These are phyloP conservation scores for Musa balbisiana DNA, from an alignment of 202 grass and related monocot genomes.

Conservation along the genomic window DNA sequence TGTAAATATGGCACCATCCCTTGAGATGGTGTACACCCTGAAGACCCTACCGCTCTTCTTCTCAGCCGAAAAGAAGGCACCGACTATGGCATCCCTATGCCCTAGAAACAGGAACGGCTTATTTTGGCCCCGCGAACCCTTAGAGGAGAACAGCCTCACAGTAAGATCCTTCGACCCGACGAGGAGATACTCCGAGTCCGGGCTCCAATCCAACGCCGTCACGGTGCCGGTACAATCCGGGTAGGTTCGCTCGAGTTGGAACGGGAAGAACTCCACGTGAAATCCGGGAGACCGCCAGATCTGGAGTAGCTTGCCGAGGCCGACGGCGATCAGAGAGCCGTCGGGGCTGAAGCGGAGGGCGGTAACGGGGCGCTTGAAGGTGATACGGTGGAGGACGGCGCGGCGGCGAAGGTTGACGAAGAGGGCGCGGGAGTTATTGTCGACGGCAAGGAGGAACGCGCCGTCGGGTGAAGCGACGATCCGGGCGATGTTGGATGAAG, in stretches of 20 bases:
- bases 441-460: conserved; percentile 57
- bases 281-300: conserved; percentile 88
- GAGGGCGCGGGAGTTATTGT: conserved; percentile 45
- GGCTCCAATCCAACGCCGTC: conserved; percentile 81
- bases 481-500: conserved; percentile 60
- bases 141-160: conserved; percentile 50
- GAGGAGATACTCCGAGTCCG: conserved; percentile 71
- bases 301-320: conserved; percentile 70
- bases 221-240: conserved; percentile 54
- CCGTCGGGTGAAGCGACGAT: conserved; percentile 59
- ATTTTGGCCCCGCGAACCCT: conserved; percentile 31
- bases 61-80: conserved; percentile 63
- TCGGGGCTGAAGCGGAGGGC: conserved; percentile 77
- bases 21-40: conserved; percentile 58
- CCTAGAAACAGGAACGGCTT: conserved; percentile 87
- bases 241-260: conserved; percentile 77
- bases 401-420: conserved; percentile 76
- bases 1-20: conserved; percentile 81
- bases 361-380: conserved; percentile 57
- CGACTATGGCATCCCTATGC: conserved; percentile 51
- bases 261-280: conserved; percentile 83
- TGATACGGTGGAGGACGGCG: conserved; percentile 63
- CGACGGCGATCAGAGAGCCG: conserved; percentile 62
- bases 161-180: conserved; percentile 80
- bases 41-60: conserved; percentile 55